A percentile compares a stretch with the other conserved stretches of the same genome.
phyloP scores from a whole-genome alignment of 2,329 filamentous ascomycete genomes.

The Sodiomyces alkalinus region DNA sequence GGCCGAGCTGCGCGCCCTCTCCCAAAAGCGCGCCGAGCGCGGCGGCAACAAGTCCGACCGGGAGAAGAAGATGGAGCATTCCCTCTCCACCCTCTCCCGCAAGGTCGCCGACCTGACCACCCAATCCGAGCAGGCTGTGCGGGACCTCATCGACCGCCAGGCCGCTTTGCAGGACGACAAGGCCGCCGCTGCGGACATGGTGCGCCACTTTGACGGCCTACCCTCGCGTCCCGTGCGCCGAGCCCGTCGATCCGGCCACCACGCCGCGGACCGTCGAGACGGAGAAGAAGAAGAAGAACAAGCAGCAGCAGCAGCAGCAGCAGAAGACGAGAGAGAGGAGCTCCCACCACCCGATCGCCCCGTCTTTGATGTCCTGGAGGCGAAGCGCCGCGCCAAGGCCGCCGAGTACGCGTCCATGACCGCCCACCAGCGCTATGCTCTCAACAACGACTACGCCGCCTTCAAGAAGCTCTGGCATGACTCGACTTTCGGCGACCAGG shows the following conservation, averaged over 20 bases:
- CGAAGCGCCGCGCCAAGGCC: conserved; percentile 20
- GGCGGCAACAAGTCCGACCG: conserved; percentile 18
- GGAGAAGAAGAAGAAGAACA: conserved; percentile 11
- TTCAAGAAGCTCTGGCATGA: conserved; percentile 46
- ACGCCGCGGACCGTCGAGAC: conserved; percentile 6
- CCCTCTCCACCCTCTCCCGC: conserved; percentile 21
- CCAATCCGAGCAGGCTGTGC: conserved; percentile 29
- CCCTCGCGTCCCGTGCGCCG: conserved; percentile 1
- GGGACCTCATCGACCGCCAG: conserved; percentile 32
- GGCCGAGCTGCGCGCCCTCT: conserved; percentile 15
- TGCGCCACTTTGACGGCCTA: conserved; percentile 5
- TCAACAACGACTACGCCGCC: conserved; percentile 42
- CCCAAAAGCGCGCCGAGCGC: conserved; percentile 20
- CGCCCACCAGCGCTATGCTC: conserved; percentile 32
- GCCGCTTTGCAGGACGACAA: conserved; percentile 34
- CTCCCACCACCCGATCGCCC: conserved; percentile 9
- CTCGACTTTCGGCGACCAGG: conserved; percentile 30
- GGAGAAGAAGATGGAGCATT: conserved; percentile 21
- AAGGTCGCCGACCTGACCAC: conserved; percentile 26
- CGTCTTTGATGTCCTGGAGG: conserved; percentile 18
- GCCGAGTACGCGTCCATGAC: conserved; percentile 26
- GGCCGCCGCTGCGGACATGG: conserved; percentile 20
- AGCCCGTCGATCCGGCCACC: conserved; percentile 11
- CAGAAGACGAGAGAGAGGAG: conserved; percentile 11
- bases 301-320: no score